Percentiles rank a stretch among this genome's conserved stretches.
phyloP scores from a whole-genome alignment of 148 eudicot genomes.

The Chenopodium album region DNA sequence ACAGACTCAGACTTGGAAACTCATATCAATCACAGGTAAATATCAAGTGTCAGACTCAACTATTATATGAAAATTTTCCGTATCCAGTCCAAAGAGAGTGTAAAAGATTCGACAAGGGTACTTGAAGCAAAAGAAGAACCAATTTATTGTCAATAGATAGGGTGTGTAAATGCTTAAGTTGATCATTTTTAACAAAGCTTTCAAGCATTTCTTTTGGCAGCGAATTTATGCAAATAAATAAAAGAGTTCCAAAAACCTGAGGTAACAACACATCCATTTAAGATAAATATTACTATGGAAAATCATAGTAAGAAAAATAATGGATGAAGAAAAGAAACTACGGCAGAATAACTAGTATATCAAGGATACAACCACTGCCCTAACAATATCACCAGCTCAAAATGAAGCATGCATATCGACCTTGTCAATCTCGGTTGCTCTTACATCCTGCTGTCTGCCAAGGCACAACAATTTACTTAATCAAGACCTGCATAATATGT shows the following conservation, averaged over 20 bases:
- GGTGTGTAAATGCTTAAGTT: not conserved
- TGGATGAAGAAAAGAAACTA: not conserved
- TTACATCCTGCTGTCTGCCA: slow-evolving; percentile 94
- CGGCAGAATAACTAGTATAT: not conserved
- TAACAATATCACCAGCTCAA: slow-evolving; percentile 87
- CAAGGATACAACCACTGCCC: slow-evolving; percentile 91
- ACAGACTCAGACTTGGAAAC: not conserved
- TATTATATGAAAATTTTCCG: too few species aligned
- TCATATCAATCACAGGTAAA: too few species aligned
- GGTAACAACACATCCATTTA: not conserved
- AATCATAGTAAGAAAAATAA: not conserved
- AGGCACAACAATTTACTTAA: slow-evolving; percentile 1
- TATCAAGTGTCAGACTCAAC: too few species aligned
- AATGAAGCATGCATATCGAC: slow-evolving; percentile 92
- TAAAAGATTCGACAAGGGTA: not conserved
- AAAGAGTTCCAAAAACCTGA: not conserved
- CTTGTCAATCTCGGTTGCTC: slow-evolving; percentile 98
- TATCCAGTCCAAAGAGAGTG: not conserved
- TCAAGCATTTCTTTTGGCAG: not conserved
- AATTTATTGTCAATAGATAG: not conserved
- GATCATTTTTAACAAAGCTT: not conserved
- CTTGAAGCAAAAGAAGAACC: not conserved
- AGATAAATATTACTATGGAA: not conserved
- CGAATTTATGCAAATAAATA: too few species aligned
- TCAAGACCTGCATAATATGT: slow-evolving; percentile 5